Percentiles rank a stretch among this genome's conserved stretches.
Conservation (phyloP, 768 basidiomycete species). For the Russula olivacea region DNA sequence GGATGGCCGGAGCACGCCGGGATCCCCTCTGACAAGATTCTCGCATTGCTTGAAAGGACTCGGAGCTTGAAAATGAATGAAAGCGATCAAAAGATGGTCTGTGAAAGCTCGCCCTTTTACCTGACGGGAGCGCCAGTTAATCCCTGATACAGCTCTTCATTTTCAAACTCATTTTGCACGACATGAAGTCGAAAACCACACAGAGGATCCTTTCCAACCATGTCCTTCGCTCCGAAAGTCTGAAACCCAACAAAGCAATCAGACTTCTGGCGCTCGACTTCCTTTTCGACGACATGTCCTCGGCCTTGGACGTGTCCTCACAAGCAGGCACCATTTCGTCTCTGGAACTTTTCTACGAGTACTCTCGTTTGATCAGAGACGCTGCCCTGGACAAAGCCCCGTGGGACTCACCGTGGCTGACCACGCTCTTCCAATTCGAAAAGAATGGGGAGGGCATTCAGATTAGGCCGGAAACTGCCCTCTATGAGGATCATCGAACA, state of each 20-base stretch:
- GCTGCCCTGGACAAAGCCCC: constrained; percentile 10
- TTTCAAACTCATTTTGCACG: constrained; percentile 8
- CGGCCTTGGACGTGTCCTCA: constrained; percentile 14
- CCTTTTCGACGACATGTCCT: constrained; percentile 14
- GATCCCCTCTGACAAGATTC: not conserved
- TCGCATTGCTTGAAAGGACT: not conserved
- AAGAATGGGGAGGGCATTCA: constrained; percentile 3
- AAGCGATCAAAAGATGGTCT: constrained; percentile 5
- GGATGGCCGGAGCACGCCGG: not conserved
- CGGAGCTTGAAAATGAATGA: not conserved
- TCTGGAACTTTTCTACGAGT: constrained; percentile 8
- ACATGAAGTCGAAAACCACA: not conserved
- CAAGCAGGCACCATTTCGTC: constrained; percentile 5
- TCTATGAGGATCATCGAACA: not conserved
- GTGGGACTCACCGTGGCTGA: constrained; percentile 12
- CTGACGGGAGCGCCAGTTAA: not conserved
- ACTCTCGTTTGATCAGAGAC: constrained; percentile 13
- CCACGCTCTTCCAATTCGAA: constrained; percentile 11
- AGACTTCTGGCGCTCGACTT: constrained; percentile 11
- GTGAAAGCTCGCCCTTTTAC: not conserved
- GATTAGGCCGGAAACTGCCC: not conserved
- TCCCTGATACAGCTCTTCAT: constrained; percentile 1
- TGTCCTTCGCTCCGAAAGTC: constrained; percentile 1
- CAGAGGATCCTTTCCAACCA: not conserved
- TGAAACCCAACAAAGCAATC: not conserved